Percentiles rank a stretch among this genome's conserved stretches.
Evolutionary conservation across 2,329 filamentous ascomycete genomes (phyloP).

Genomic region (Colletotrichum sp.): DNA sequence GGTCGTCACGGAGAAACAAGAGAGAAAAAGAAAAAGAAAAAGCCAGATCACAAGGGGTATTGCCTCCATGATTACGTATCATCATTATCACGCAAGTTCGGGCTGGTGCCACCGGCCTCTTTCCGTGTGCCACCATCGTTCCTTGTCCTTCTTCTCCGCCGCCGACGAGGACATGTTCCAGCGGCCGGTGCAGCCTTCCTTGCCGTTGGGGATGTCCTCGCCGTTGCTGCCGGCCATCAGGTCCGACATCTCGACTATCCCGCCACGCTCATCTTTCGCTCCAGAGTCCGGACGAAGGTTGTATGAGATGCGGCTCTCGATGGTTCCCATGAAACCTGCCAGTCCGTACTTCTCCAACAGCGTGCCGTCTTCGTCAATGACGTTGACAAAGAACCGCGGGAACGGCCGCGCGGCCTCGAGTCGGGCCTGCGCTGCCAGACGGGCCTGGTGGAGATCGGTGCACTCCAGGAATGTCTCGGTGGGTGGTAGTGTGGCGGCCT

Average conservation of each 20-base stretch:
- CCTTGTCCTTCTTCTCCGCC: constrained; percentile 51
- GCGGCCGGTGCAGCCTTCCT: constrained; percentile 48
- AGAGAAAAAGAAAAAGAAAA: background rate
- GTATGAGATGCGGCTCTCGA: constrained; percentile 65
- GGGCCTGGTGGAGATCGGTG: constrained; percentile 54
- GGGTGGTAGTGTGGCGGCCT: constrained; percentile 34
- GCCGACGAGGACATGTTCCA: constrained; percentile 47
- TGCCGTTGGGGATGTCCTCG: constrained; percentile 40
- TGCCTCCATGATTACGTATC: background rate
- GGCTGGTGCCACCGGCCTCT: constrained; percentile 45
- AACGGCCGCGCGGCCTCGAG: constrained; percentile 60
- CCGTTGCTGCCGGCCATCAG: constrained; percentile 48
- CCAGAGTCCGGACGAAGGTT: constrained; percentile 61
- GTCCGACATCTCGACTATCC: constrained; percentile 57
- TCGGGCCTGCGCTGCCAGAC: constrained; percentile 68
- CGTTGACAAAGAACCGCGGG: constrained; percentile 62
- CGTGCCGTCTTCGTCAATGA: constrained; percentile 57
- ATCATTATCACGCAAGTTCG: constrained; percentile 17
- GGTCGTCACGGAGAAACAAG: background rate
- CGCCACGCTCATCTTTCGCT: constrained; percentile 59
- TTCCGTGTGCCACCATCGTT: constrained; percentile 56
- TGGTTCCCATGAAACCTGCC: constrained; percentile 64
- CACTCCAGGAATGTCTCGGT: constrained; percentile 30
- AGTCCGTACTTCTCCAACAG: constrained; percentile 58
- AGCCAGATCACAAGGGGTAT: background rate